Evolutionary conservation across 768 basidiomycete species (phyloP), one percentile per base, ranked within the genome.

Genomic region (Suillus americanus): DNA sequence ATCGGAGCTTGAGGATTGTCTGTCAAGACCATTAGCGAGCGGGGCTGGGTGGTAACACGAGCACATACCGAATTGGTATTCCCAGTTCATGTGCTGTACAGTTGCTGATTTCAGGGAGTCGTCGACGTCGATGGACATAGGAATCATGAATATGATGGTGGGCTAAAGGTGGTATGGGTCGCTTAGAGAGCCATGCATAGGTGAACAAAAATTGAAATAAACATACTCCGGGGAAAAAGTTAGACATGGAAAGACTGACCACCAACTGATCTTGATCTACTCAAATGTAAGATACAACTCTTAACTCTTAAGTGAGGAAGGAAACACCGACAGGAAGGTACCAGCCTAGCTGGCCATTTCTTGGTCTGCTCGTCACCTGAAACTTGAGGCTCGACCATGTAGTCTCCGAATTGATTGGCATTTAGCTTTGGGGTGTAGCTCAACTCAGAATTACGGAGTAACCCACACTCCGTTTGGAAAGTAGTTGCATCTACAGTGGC

Each of bases 71-170:
- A 2, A 16, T 23, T 61, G 35, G 16, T 61, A 53, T 33, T 55
- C 50, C 60, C 60, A 61, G 6, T 61, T 59, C 51, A 61, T 57
- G 14, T 45, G 60, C 5, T 50, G 43, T 5, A 59, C 12, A 5
- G 61, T 56, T 37, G 23, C 16, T 8, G 20, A 60, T 1, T 51
- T 3, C 43, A 65, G 6, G 35, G 63, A 64, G 13, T 6, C 18
- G 33, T 68, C 60, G 7, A 64, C 3, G 7, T 66, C 41, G 38
- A 66, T 5, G 40, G 28, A 33, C 5, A 65, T 60, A 25, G 69
- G 63, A 3, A 71, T 55, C 0, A 70, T 13, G 28, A 71, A 70
- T 5, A 46, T 62, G 1, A 69, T 57, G 18, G 38, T 57, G 3
- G 37, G 5, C 56, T 57, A 57, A 38, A 40, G 9, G 14, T 57